phyloP scores from a whole-genome alignment of 202 grass and related monocot genomes.

The Panicum hallii region DNA sequence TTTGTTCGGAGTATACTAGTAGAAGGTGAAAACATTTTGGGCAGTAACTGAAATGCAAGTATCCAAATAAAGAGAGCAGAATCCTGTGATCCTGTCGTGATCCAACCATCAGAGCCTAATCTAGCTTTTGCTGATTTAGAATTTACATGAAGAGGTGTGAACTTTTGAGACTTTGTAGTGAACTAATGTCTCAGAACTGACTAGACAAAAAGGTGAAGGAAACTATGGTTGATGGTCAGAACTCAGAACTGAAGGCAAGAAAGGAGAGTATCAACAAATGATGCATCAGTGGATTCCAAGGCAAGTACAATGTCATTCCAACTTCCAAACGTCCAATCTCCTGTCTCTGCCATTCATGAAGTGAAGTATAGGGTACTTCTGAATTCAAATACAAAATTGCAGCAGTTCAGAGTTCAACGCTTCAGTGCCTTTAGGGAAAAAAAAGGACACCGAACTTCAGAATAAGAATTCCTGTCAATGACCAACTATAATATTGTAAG shows the following conservation, averaged over 20 bases:
- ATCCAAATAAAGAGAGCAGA: neutral
- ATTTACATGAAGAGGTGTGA: constrained; percentile 1
- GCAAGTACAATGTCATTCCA: constrained; percentile 30
- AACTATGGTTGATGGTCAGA: neutral
- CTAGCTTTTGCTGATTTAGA: constrained; percentile 37
- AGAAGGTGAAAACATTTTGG: neutral
- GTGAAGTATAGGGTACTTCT: constrained; percentile 44
- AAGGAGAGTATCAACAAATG: neutral
- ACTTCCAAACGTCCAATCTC: constrained; percentile 26
- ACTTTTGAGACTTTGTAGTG: constrained; percentile 10
- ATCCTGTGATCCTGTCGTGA: neutral
- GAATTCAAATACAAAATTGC: constrained; percentile 9
- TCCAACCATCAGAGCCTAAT: neutral
- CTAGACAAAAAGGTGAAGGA: neutral
- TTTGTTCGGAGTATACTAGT: neutral
- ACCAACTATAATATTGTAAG: constrained; percentile 32
- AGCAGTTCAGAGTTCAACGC: constrained; percentile 20
- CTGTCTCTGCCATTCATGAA: constrained; percentile 34
- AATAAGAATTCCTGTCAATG: neutral
- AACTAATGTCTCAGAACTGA: neutral
- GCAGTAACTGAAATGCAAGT: neutral
- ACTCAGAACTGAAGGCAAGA: constrained; percentile 5
- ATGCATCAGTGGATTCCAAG: constrained; percentile 50
- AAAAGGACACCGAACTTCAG: neutral
- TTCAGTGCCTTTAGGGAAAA: neutral